Conservation (phyloP, 2,329 filamentous ascomycete species). For the Leptoxyphium fumago region DNA sequence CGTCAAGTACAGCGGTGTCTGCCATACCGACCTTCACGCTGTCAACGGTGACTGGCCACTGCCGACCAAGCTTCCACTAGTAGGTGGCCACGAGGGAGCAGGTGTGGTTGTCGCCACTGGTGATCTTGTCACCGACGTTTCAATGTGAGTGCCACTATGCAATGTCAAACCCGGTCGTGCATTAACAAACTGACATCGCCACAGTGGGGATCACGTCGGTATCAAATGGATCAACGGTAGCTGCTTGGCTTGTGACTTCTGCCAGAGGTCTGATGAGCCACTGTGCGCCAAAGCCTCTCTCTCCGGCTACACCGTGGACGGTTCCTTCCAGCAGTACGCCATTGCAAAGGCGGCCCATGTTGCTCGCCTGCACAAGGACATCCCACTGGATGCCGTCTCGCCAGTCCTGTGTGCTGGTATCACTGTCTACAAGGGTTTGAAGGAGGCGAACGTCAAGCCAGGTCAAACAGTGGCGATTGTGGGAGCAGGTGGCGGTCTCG, state of each 20-base stretch:
- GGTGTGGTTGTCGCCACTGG: slow-evolving; percentile 72
- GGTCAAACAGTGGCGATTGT: slow-evolving; percentile 74
- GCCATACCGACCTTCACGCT: slow-evolving; percentile 72
- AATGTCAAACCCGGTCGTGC: too few species aligned
- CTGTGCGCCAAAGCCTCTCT: slow-evolving; percentile 62
- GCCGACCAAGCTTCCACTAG: slow-evolving; percentile 64
- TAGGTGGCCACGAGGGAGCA: slow-evolving; percentile 67
- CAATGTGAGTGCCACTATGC: slow-evolving; percentile 33
- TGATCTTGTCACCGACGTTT: slow-evolving; percentile 58
- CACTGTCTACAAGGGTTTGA: slow-evolving; percentile 83
- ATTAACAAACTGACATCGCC: not conserved
- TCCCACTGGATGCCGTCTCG: slow-evolving; percentile 60
- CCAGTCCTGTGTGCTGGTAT: slow-evolving; percentile 75
- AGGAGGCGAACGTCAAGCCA: slow-evolving; percentile 60
- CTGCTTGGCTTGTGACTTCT: slow-evolving; percentile 73
- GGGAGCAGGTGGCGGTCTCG: slow-evolving; percentile 72
- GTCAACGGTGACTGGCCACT: slow-evolving; percentile 86
- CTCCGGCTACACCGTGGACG: slow-evolving; percentile 86
- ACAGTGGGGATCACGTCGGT: slow-evolving; percentile 61
- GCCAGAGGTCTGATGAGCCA: slow-evolving; percentile 65
- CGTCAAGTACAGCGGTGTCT: slow-evolving; percentile 80
- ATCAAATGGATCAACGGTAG: slow-evolving; percentile 87
- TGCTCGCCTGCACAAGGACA: slow-evolving; percentile 64
- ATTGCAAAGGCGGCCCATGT: slow-evolving; percentile 78
- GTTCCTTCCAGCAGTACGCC: slow-evolving; percentile 84